phyloP scores from a whole-genome alignment of 2,329 filamentous ascomycete genomes.

The Ophiocordyceps camponoti-saundersi region DNA sequence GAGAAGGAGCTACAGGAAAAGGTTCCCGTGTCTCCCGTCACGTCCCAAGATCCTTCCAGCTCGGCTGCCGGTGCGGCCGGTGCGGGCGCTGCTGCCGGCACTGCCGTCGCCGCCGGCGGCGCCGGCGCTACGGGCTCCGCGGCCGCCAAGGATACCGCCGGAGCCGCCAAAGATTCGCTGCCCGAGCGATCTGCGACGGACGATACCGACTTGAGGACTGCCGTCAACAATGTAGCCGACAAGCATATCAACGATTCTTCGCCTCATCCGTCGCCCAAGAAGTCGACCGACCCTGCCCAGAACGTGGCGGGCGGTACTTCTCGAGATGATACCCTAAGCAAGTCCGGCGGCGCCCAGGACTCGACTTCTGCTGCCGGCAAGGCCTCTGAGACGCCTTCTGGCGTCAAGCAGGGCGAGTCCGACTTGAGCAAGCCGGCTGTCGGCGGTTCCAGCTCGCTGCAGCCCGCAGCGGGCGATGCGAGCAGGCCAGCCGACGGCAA shows the following conservation, averaged over 20 bases:
- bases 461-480: background rate
- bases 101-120: slow-evolving; percentile 18
- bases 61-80: too few species aligned
- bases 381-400: background rate
- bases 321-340: too few species aligned
- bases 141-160: slow-evolving; percentile 15
- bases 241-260: slow-evolving; percentile 35
- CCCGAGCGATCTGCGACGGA: background rate
- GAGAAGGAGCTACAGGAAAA: background rate
- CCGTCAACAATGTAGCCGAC: slow-evolving; percentile 18
- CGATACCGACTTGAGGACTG: slow-evolving; percentile 2
- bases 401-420: background rate
- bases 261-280: slow-evolving; percentile 18
- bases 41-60: too few species aligned
- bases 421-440: background rate
- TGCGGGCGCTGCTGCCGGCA: slow-evolving; percentile 14
- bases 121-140: slow-evolving; percentile 15
- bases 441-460: background rate
- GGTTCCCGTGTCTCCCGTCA: background rate
- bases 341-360: too few species aligned
- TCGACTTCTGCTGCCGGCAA: slow-evolving; percentile 21
- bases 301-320: too few species aligned
- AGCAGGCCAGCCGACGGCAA: background rate
- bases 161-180: background rate
- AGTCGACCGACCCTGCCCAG: slow-evolving; percentile 28